Percentiles rank a stretch among this genome's conserved stretches.
Evolutionary conservation across 495 filamentous ascomycete genomes (phyloP).

Genomic region (Aspergillus affinis): DNA sequence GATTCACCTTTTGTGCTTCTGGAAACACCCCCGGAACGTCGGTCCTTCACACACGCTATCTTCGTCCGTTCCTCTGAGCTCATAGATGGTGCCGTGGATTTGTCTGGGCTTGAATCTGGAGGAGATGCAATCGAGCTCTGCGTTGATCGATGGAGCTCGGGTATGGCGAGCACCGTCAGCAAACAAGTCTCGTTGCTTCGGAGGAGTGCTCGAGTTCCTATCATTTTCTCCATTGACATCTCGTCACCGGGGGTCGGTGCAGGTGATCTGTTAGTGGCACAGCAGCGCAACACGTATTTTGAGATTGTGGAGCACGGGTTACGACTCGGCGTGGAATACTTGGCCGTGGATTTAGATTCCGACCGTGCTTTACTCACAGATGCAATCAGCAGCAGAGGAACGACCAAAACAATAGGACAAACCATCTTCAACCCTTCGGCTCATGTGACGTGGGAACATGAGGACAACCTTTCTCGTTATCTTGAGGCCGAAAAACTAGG

Average conservation of each 20-base stretch:
- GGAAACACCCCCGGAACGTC: conserved; percentile 63
- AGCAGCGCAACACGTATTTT: conserved; percentile 28
- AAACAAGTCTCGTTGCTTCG: conserved; percentile 46
- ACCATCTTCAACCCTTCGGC: conserved; percentile 52
- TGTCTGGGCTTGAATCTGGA: conserved; percentile 64
- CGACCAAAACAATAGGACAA: conserved; percentile 74
- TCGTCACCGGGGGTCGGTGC: conserved; percentile 38
- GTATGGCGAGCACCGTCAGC: conserved; percentile 43
- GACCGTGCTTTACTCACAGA: conserved; percentile 39
- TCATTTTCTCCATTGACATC: conserved; percentile 67
- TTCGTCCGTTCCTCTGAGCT: conserved; percentile 63
- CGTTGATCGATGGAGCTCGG: conserved; percentile 60
- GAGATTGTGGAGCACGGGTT: conserved; percentile 63
- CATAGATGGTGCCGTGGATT: conserved; percentile 50
- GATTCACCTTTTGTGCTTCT: conserved; percentile 72
- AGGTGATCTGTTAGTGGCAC: conserved; percentile 20
- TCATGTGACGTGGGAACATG: conserved; percentile 60
- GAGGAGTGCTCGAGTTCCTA: conserved; percentile 62
- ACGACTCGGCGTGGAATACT: conserved; percentile 71
- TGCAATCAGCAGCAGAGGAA: conserved; percentile 55
- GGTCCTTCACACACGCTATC: conserved; percentile 65
- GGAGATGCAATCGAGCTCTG: conserved; percentile 73
- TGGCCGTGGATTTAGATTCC: conserved; percentile 64
- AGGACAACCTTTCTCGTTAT: conserved; percentile 55
- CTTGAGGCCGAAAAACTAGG: conserved; percentile 58